Evolutionary conservation across 805 yeast species (phyloP).

Genomic region (Naumovozyma castellii): DNA sequence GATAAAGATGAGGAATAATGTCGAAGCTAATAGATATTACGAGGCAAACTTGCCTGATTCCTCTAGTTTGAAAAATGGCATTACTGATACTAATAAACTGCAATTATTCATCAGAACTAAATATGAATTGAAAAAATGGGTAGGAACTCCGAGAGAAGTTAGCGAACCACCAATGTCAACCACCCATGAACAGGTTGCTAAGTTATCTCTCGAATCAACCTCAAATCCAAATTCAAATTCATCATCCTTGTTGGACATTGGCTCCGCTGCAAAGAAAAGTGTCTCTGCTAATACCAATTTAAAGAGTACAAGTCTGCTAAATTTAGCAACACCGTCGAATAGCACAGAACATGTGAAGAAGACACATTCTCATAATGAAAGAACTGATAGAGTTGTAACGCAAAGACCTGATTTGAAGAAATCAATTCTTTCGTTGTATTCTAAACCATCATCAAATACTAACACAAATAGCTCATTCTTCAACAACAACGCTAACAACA

Average conservation of each 20-base stretch:
- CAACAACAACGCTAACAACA: conserved; percentile 9
- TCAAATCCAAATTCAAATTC: not conserved
- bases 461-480: conserved; percentile 5
- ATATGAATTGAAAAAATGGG: conserved; percentile 88
- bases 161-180: conserved; percentile 23
- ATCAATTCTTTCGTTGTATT: conserved; percentile 81
- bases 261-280: no score
- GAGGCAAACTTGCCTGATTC: conserved; percentile 49
- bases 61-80: not conserved
- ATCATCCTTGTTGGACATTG: not conserved
- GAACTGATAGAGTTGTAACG: not conserved
- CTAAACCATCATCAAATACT: conserved; percentile 37
- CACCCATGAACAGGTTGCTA: not conserved
- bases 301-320: not conserved
- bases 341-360: not conserved
- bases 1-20: conserved; percentile 77
- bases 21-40: conserved; percentile 68
- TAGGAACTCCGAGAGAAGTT: conserved; percentile 31
- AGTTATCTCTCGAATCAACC: not conserved
- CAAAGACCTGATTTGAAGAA: conserved; percentile 80
- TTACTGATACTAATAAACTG: conserved; percentile 59
- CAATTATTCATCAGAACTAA: conserved; percentile 87
- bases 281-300: not conserved
- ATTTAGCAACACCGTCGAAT: not conserved
- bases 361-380: not conserved